These are phyloP conservation scores for Colletotrichum sp. DNA, from an alignment of 2,329 filamentous ascomycete species.

Conservation along the genomic window DNA sequence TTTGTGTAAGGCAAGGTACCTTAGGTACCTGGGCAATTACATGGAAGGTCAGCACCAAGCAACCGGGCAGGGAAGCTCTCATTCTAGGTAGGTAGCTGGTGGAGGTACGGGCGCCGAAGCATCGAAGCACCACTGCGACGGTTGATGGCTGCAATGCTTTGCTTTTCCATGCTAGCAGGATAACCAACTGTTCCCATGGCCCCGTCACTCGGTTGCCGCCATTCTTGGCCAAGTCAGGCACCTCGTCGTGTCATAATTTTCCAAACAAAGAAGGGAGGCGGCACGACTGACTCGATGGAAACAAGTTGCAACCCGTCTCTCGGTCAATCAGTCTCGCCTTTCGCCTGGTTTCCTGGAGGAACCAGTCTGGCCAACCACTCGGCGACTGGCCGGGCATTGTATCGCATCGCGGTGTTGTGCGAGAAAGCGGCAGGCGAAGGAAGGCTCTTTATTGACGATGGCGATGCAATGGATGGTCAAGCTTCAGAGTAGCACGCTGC, in stretches of 20 bases:
- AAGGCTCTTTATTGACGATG: not conserved
- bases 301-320: conserved; percentile 12
- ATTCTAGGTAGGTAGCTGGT: not conserved
- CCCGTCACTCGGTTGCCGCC: not conserved
- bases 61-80: not conserved
- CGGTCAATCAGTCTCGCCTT: conserved; percentile 10
- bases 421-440: not conserved
- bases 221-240: conserved; percentile 17
- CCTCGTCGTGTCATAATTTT: conserved; percentile 9
- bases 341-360: not conserved
- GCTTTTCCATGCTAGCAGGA: not conserved
- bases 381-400: not conserved
- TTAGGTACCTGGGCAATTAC: not conserved
- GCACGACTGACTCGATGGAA: conserved; percentile 17
- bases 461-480: not conserved
- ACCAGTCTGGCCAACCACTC: not conserved
- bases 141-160: not conserved
- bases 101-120: not conserved
- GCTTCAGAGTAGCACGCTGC: conserved; percentile 2
- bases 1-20: not conserved
- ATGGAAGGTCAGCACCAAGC: not conserved
- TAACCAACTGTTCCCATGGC: not conserved
- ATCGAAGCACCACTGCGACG: not conserved
- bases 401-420: not conserved
- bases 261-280: conserved; percentile 16